Conservation (phyloP, 306 rosid species). For the Begonia peltatifolia region DNA sequence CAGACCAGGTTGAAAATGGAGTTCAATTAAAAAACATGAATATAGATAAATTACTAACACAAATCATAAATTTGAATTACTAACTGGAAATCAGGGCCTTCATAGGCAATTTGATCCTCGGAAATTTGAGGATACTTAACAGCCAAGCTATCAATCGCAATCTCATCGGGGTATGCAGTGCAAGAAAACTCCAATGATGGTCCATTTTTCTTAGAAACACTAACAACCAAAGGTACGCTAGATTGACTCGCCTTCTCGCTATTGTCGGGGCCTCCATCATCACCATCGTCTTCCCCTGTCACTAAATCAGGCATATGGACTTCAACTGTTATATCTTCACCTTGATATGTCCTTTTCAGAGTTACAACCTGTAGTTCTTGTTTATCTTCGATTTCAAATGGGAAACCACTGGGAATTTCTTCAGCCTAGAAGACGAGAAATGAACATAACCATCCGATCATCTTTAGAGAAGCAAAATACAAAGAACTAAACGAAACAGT, state of each 20-base stretch:
- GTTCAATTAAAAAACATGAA: too few relatives aligned
- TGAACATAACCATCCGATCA: constrained; percentile 3
- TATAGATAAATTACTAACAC: too few relatives aligned
- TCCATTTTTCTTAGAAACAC: constrained; percentile 49
- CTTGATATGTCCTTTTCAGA: constrained; percentile 61
- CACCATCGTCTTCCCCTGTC: constrained; percentile 33
- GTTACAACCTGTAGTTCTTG: constrained; percentile 46
- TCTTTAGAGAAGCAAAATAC: background rate
- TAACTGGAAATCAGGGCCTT: constrained; percentile 91
- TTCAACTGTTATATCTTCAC: constrained; percentile 60
- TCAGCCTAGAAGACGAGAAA: constrained; percentile 33
- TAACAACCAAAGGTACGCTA: constrained; percentile 56
- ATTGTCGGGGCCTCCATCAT: constrained; percentile 19
- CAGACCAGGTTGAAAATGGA: background rate
- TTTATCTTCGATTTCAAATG: constrained; percentile 56
- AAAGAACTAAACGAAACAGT: background rate
- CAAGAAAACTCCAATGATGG: constrained; percentile 52
- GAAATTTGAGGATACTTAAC: constrained; percentile 45
- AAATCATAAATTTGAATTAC: background rate
- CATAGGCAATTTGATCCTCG: constrained; percentile 65
- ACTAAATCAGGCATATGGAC: constrained; percentile 89
- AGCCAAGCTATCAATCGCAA: constrained; percentile 50
- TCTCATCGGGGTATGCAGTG: constrained; percentile 68
- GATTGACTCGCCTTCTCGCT: constrained; percentile 37
- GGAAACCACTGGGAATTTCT: constrained; percentile 42